A percentile compares a stretch with the other conserved stretches of the same genome.
Evolutionary conservation across 495 filamentous ascomycete species (phyloP).

Genomic region (Podospora pseudocomata): DNA sequence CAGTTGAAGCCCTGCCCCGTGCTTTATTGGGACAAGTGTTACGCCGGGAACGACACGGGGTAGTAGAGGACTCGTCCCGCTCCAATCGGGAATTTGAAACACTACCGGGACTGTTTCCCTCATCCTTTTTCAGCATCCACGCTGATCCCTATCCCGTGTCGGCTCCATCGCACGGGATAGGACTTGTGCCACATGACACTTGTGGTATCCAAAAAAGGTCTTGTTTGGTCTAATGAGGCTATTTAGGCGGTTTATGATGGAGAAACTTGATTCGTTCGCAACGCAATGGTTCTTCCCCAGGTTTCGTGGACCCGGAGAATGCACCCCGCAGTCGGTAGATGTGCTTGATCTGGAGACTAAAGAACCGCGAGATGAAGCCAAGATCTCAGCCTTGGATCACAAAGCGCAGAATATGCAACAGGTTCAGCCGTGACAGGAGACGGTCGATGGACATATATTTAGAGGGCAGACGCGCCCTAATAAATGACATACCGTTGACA

Average conservation of each 20-base stretch:
- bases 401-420: neutral
- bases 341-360: neutral
- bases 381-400: neutral
- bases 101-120: neutral
- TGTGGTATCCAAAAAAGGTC: neutral
- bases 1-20: neutral
- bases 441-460: neutral
- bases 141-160: neutral
- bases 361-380: neutral
- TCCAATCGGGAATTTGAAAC: neutral
- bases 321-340: slow-evolving; percentile 12
- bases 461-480: neutral
- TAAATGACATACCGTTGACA: neutral
- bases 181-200: neutral
- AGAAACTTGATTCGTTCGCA: neutral
- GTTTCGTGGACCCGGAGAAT: neutral
- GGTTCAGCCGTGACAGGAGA: too few relatives aligned
- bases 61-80: neutral
- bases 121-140: neutral
- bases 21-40: neutral
- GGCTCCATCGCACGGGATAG: neutral
- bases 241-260: neutral
- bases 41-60: neutral
- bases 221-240: neutral
- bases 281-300: neutral